Evolutionary conservation across 2,329 filamentous ascomycete genomes (phyloP).

Genomic region (Grosmannia clavigera): DNA sequence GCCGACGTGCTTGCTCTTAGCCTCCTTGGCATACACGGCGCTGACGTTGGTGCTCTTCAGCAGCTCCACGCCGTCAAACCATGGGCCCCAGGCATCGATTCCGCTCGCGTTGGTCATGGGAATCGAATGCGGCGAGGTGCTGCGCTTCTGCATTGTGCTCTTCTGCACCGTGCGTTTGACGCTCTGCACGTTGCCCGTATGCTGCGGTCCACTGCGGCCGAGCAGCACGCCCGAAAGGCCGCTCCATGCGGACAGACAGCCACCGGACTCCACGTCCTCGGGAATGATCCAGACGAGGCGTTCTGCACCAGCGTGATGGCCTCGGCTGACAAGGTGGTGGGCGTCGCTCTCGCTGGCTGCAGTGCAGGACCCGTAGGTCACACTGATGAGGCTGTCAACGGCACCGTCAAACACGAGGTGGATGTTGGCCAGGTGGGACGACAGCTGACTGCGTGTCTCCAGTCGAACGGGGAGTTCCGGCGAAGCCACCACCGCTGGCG

Average conservation of each 20-base stretch:
- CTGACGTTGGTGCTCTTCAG: constrained; percentile 41
- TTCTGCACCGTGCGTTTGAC: background rate
- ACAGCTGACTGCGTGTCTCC: constrained; percentile 6
- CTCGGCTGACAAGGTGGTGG: constrained; percentile 7
- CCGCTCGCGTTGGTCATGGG: constrained; percentile 38
- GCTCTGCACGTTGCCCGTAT: constrained; percentile 5
- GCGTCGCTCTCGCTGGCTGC: background rate
- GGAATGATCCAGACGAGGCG: constrained; percentile 12
- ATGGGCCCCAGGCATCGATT: constrained; percentile 38
- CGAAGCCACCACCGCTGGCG: background rate
- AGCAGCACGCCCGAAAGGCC: constrained; percentile 2
- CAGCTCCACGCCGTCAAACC: constrained; percentile 53
- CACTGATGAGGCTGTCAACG: constrained; percentile 4
- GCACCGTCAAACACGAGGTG: constrained; percentile 8
- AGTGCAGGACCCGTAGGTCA: constrained; percentile 8
- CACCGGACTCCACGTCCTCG: constrained; percentile 2
- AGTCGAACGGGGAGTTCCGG: constrained; percentile 4
- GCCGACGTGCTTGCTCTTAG: constrained; percentile 46
- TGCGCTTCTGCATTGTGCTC: background rate
- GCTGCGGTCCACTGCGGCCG: constrained; percentile 10
- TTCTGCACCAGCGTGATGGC: constrained; percentile 3
- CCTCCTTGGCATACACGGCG: constrained; percentile 35
- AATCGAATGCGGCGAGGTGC: constrained; percentile 17
- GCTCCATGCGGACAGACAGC: constrained; percentile 11
- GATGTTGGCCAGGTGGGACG: constrained; percentile 10